phyloP scores from a whole-genome alignment of 768 basidiomycete species.

The Macrolepiota albuminosa region DNA sequence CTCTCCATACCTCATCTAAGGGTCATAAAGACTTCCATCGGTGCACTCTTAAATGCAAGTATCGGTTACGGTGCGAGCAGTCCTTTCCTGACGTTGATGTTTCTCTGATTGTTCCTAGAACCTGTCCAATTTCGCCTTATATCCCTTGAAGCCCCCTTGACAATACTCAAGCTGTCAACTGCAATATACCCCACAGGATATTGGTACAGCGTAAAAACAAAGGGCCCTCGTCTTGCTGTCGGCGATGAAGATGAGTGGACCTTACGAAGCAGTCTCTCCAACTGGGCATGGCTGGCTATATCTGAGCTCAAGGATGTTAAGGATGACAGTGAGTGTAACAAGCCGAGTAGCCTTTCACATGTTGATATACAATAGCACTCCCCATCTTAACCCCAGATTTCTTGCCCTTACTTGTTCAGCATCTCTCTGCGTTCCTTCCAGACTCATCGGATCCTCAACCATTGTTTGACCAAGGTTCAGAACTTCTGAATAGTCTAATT shows the following conservation, averaged over 20 bases:
- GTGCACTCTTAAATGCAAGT: constrained; percentile 73
- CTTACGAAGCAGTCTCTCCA: constrained; percentile 57
- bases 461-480: constrained; percentile 33
- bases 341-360: not conserved
- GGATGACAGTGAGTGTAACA: constrained; percentile 52
- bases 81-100: not conserved
- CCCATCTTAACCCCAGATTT: constrained; percentile 59
- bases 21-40: constrained; percentile 72
- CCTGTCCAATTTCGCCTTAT: constrained; percentile 64
- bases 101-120: constrained; percentile 38
- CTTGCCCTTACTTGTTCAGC: constrained; percentile 56
- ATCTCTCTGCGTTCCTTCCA: constrained; percentile 57
- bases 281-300: constrained; percentile 78
- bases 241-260: constrained; percentile 53
- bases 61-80: constrained; percentile 62
- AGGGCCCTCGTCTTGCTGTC: constrained; percentile 20
- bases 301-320: constrained; percentile 67
- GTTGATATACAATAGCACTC: constrained; percentile 31
- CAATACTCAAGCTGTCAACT: constrained; percentile 61
- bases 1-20: constrained; percentile 61
- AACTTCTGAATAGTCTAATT: constrained; percentile 42
- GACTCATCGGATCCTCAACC: constrained; percentile 31
- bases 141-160: constrained; percentile 63
- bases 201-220: constrained; percentile 40
- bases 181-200: constrained; percentile 70